A percentile compares a stretch with the other conserved stretches of the same genome.
These are phyloP conservation scores for Solanum virginianum DNA, from an alignment of 257 asterid genomes.

Conservation along the genomic window DNA sequence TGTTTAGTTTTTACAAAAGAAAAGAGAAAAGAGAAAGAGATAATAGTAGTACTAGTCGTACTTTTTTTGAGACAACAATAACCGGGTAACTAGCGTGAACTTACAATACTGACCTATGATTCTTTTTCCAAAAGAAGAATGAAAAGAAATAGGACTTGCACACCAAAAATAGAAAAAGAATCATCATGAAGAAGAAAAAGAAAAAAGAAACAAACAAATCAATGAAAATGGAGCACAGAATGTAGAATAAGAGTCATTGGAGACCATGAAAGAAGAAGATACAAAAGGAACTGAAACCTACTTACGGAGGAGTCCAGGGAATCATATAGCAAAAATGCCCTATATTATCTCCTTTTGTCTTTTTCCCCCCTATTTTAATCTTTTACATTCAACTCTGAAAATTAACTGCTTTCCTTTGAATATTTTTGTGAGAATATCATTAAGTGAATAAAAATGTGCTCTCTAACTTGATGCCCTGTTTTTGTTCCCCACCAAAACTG, in stretches of 20 bases:
- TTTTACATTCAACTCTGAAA: neutral
- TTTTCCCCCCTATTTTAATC: neutral
- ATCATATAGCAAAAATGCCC: neutral
- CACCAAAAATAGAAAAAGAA: neutral
- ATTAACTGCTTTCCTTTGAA: neutral
- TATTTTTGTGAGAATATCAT: neutral
- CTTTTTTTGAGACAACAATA: neutral
- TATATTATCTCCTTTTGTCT: neutral
- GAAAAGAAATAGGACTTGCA: neutral
- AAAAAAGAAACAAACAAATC: neutral
- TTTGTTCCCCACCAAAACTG: neutral
- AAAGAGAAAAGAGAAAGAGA: neutral
- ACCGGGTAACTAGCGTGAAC: neutral
- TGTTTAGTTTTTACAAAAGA: neutral
- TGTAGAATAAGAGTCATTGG: neutral
- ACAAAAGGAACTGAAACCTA: neutral
- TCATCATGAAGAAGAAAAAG: neutral
- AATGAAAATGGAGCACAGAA: neutral
- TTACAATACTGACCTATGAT: neutral
- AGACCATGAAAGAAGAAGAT: neutral
- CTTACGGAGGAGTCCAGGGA: neutral
- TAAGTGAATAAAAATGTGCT: neutral
- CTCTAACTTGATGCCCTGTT: neutral
- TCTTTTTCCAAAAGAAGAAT: neutral
- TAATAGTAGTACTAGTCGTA: neutral